Percentiles rank a stretch among this genome's conserved stretches.
Evolutionary conservation across 139 green algal genomes (phyloP).

Genomic region (Closterium sp.): DNA sequence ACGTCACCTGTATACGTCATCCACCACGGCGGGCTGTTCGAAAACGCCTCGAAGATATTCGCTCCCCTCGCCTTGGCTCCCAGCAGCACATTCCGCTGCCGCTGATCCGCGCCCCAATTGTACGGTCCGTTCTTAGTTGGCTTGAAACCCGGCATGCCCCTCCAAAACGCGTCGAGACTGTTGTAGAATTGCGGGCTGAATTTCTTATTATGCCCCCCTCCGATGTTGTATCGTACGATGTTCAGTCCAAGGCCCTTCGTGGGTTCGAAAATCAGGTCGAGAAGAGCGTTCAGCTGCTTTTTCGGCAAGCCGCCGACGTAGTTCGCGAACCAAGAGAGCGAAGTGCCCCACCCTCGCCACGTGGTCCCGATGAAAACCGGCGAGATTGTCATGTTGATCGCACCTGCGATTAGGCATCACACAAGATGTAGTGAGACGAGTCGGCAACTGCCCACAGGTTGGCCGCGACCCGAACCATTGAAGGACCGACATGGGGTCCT

Average conservation of each 20-base stretch:
- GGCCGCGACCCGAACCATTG: too few species aligned
- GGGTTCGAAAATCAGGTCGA: slow-evolving; percentile 51
- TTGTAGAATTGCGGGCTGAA: not conserved
- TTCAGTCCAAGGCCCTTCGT: slow-evolving; percentile 42
- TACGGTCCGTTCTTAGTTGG: slow-evolving; percentile 3
- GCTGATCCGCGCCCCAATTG: slow-evolving; percentile 32
- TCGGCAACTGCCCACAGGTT: not conserved
- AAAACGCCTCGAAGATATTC: slow-evolving; percentile 49
- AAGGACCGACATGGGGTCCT: too few species aligned
- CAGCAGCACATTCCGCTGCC: slow-evolving; percentile 43
- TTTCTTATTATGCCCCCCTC: not conserved
- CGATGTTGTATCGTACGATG: slow-evolving; percentile 52
- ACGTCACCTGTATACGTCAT: slow-evolving; percentile 41
- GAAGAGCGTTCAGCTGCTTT: not conserved
- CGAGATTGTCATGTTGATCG: not conserved
- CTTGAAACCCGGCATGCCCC: slow-evolving; percentile 22
- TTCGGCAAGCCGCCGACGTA: not conserved
- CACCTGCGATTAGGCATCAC: not conserved
- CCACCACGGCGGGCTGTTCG: slow-evolving; percentile 52
- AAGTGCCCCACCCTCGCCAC: not conserved
- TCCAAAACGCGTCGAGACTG: not conserved
- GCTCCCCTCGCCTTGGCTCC: slow-evolving; percentile 34
- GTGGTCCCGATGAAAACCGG: not conserved
- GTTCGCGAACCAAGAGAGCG: not conserved
- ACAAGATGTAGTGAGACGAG: not conserved